A percentile compares a stretch with the other conserved stretches of the same genome.
phyloP scores from a whole-genome alignment of 2,329 filamentous ascomycete genomes.

The Neonectria neomacrospora region DNA sequence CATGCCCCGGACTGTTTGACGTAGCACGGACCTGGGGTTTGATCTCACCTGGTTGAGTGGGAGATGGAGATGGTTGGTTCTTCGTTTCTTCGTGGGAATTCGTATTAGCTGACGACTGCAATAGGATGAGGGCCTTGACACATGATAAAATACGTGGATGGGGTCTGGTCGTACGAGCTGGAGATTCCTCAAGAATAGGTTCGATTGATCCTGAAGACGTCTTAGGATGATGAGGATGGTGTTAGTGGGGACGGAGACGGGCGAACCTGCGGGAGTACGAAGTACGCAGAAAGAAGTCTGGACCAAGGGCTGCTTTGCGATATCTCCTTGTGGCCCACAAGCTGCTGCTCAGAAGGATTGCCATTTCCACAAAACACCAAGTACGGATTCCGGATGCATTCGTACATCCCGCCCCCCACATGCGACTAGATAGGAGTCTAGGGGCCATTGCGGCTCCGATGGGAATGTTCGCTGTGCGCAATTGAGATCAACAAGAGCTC shows the following conservation, averaged over 20 bases:
- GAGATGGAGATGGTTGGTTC: not conserved
- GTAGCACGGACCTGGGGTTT: conserved; percentile 18
- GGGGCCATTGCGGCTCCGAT: conserved; percentile 4
- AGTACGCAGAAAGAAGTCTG: not conserved
- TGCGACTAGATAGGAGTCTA: not conserved
- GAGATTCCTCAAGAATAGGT: not conserved
- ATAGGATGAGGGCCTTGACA: not conserved
- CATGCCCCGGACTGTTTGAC: conserved; percentile 8
- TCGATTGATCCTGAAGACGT: not conserved
- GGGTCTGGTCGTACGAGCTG: not conserved
- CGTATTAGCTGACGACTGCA: not conserved
- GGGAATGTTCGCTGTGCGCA: not conserved
- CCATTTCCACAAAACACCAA: not conserved
- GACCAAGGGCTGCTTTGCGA: not conserved
- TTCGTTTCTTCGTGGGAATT: not conserved
- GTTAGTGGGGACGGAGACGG: not conserved
- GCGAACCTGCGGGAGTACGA: not conserved
- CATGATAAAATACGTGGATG: not conserved
- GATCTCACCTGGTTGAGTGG: not conserved
- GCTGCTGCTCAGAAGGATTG: not conserved
- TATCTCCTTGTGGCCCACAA: not conserved
- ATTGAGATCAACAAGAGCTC: not conserved
- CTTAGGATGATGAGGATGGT: not conserved
- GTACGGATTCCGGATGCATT: conserved; percentile 9
- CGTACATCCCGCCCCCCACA: not conserved